These are phyloP conservation scores for Arthrobotrys conoides DNA, from an alignment of 2,329 filamentous ascomycete species.

Conservation along the genomic window DNA sequence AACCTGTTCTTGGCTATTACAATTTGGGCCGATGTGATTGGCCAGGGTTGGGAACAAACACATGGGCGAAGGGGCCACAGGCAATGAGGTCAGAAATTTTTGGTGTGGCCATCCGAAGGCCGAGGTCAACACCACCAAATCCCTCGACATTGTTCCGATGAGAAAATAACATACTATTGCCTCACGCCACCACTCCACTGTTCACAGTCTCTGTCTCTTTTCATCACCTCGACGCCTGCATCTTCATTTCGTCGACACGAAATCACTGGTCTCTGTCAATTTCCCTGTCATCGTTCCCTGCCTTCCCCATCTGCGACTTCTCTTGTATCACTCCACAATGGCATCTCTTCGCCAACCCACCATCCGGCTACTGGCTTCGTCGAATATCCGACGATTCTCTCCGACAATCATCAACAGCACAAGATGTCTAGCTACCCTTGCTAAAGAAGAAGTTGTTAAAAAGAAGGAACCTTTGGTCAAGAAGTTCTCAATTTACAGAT, in stretches of 20 bases:
- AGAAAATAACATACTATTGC: conserved; percentile 47
- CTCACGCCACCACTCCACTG: conserved; percentile 42
- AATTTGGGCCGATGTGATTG: conserved; percentile 57
- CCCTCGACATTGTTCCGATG: conserved; percentile 60
- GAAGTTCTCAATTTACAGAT: conserved; percentile 98
- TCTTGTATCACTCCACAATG: conserved; percentile 29
- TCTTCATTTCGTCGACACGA: conserved; percentile 37
- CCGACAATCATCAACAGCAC: conserved; percentile 52
- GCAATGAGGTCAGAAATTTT: conserved; percentile 60
- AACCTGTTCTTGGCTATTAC: conserved; percentile 39
- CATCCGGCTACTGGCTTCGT: conserved; percentile 61
- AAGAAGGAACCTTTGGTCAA: conserved; percentile 76
- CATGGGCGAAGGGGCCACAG: conserved; percentile 42
- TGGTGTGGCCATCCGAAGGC: conserved; percentile 60
- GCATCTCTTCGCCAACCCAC: conserved; percentile 59
- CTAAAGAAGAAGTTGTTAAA: conserved; percentile 74
- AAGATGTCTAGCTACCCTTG: conserved; percentile 68
- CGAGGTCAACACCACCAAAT: conserved; percentile 58
- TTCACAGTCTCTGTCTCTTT: conserved; percentile 37
- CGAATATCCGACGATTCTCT: conserved; percentile 61
- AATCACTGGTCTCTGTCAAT: conserved; percentile 25
- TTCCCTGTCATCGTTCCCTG: conserved; percentile 20
- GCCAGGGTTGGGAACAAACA: conserved; percentile 29
- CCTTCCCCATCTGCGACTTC: conserved; percentile 16
- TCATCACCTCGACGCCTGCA: conserved; percentile 11